Evolutionary conservation across 495 filamentous ascomycete species (phyloP).

Genomic region (Xylaria venustula): DNA sequence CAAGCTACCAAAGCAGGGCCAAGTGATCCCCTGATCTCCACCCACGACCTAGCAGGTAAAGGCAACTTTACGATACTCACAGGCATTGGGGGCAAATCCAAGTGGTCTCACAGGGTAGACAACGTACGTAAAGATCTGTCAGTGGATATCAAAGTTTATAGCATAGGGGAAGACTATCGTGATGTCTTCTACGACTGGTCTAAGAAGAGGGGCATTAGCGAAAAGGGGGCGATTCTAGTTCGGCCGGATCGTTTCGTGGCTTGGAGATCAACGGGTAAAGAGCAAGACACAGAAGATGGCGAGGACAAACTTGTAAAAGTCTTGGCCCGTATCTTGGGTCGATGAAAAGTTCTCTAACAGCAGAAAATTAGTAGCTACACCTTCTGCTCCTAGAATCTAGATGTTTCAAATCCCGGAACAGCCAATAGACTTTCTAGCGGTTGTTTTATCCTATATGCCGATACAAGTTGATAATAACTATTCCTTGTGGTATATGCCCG

Average conservation of each 20-base stretch:
- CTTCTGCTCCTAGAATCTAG: too few relatives aligned
- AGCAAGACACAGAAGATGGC: neutral
- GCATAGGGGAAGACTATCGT: constrained; percentile 42
- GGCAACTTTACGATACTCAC: constrained; percentile 49
- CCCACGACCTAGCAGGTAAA: constrained; percentile 52
- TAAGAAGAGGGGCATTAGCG: constrained; percentile 32
- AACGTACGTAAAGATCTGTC: constrained; percentile 18
- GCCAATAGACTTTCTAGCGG: too few relatives aligned
- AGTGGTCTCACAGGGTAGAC: constrained; percentile 17
- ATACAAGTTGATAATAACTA: too few relatives aligned
- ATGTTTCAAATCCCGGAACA: too few relatives aligned
- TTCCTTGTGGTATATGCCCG: too few relatives aligned
- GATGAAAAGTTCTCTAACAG: constrained; percentile 1
- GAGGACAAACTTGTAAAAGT: neutral
- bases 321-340: neutral
- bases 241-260: constrained; percentile 45
- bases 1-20: constrained; percentile 36
- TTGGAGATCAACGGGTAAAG: constrained; percentile 30
- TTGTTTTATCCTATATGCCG: too few relatives aligned
- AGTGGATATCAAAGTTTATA: constrained; percentile 30
- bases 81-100: constrained; percentile 46
- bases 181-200: constrained; percentile 40
- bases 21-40: constrained; percentile 38
- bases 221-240: constrained; percentile 43
- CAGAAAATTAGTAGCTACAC: too few relatives aligned